Evolutionary conservation across 1,139 yeast species (phyloP).

Genomic region (Suhomyces bokatorum): DNA sequence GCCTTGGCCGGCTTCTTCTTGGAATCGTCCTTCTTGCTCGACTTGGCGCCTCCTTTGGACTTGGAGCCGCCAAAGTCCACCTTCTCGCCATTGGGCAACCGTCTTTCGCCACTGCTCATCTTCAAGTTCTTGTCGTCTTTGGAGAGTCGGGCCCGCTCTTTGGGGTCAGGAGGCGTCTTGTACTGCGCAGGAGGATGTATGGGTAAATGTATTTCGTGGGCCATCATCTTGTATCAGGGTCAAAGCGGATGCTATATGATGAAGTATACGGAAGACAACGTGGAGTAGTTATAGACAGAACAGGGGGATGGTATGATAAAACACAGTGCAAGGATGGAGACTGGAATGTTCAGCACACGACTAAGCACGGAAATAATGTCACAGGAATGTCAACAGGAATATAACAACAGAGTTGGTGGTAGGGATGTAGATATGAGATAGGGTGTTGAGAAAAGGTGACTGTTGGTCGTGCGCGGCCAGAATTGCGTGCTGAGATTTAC

Average conservation of each 20-base stretch:
- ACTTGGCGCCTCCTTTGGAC: slow-evolving; percentile 10
- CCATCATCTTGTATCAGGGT: slow-evolving; percentile 33
- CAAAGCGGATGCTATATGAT: slow-evolving; percentile 6
- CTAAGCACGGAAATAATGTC: not conserved
- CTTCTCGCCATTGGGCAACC: slow-evolving; percentile 44
- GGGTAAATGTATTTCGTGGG: slow-evolving; percentile 38
- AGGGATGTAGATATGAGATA: not conserved
- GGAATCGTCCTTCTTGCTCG: slow-evolving; percentile 16
- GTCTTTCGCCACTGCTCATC: slow-evolving; percentile 24
- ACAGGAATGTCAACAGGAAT: not conserved
- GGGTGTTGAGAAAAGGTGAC: not conserved
- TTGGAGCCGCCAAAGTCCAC: slow-evolving; percentile 39
- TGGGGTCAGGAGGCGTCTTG: slow-evolving; percentile 9
- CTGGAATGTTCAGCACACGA: not conserved
- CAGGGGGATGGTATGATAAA: not conserved
- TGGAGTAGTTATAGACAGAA: slow-evolving; percentile 1
- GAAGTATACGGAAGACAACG: slow-evolving; percentile 5
- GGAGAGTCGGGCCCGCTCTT: slow-evolving; percentile 8
- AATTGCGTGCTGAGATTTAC: slow-evolving; percentile 2
- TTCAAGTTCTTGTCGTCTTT: slow-evolving; percentile 10
- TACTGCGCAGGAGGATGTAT: slow-evolving; percentile 18
- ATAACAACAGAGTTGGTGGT: not conserved
- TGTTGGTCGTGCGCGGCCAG: slow-evolving; percentile 4
- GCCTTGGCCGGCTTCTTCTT: slow-evolving; percentile 16
- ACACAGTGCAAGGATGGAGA: not conserved